phyloP scores from a whole-genome alignment of 176 grass and related monocot species.

The Cymbopogon citratus region DNA sequence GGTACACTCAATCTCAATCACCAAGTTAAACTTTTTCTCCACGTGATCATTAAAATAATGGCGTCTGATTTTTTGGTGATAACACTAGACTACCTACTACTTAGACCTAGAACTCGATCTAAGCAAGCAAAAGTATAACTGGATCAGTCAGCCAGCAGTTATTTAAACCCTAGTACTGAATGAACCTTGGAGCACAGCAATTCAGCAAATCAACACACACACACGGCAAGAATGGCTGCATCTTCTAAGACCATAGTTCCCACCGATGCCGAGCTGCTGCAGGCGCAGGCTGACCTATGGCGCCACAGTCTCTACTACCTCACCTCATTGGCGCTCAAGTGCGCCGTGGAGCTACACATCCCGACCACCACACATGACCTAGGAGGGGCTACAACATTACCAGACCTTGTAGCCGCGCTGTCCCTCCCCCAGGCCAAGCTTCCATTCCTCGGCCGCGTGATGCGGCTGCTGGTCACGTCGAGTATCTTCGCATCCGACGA shows the following conservation, averaged over 20 bases:
- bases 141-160: too few relatives aligned
- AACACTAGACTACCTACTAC: background rate
- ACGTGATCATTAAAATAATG: too few relatives aligned
- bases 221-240: too few relatives aligned
- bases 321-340: background rate
- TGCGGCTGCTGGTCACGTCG: slow-evolving; percentile 16
- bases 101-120: background rate
- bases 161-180: too few relatives aligned
- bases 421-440: background rate
- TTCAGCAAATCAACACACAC: too few relatives aligned
- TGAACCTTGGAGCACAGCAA: too few relatives aligned
- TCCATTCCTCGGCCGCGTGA: slow-evolving; percentile 10
- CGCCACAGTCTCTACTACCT: slow-evolving; percentile 3
- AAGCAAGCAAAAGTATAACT: too few relatives aligned
- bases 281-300: slow-evolving; percentile 12
- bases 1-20: background rate
- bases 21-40: too few relatives aligned
- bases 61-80: too few relatives aligned
- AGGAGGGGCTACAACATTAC: background rate
- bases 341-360: background rate
- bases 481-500: background rate
- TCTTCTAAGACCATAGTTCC: too few relatives aligned
- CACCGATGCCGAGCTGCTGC: slow-evolving; percentile 1
- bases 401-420: background rate
- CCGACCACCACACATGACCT: background rate